Evolutionary conservation across 768 basidiomycete genomes (phyloP).

Genomic region (Kwoniella bestiolae): DNA sequence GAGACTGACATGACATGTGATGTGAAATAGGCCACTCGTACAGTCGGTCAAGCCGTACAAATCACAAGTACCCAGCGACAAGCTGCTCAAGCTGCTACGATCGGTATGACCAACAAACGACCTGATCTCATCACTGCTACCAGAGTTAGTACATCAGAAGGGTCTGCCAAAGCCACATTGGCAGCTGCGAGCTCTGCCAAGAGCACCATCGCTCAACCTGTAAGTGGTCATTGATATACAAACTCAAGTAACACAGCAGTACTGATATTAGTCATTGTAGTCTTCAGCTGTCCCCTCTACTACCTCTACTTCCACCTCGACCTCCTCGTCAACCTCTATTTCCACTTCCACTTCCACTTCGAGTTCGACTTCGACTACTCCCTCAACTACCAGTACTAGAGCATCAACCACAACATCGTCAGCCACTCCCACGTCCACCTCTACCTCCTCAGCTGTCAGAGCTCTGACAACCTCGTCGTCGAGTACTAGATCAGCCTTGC

Average conservation of each 20-base stretch:
- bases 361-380: slow-evolving; percentile 6
- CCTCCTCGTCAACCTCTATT: slow-evolving; percentile 3
- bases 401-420: slow-evolving; percentile 12
- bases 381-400: slow-evolving; percentile 23
- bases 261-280: neutral
- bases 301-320: slow-evolving; percentile 18
- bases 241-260: neutral
- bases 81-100: slow-evolving; percentile 31
- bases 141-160: slow-evolving; percentile 1
- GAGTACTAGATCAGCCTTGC: slow-evolving; percentile 8
- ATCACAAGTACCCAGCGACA: slow-evolving; percentile 10
- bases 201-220: slow-evolving; percentile 12
- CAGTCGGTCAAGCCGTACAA: slow-evolving; percentile 12
- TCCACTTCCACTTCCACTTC: slow-evolving; percentile 22
- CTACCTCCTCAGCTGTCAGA: slow-evolving; percentile 14
- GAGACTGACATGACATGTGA: neutral
- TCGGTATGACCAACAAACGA: slow-evolving; percentile 26
- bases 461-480: slow-evolving; percentile 26
- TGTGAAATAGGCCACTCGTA: slow-evolving; percentile 6
- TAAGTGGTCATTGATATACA: neutral
- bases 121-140: slow-evolving; percentile 18
- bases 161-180: slow-evolving; percentile 13
- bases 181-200: slow-evolving; percentile 6
- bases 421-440: slow-evolving; percentile 8
- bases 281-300: neutral